Conservation (phyloP, 129 eudicot genomes). For the Calendula officinalis region DNA sequence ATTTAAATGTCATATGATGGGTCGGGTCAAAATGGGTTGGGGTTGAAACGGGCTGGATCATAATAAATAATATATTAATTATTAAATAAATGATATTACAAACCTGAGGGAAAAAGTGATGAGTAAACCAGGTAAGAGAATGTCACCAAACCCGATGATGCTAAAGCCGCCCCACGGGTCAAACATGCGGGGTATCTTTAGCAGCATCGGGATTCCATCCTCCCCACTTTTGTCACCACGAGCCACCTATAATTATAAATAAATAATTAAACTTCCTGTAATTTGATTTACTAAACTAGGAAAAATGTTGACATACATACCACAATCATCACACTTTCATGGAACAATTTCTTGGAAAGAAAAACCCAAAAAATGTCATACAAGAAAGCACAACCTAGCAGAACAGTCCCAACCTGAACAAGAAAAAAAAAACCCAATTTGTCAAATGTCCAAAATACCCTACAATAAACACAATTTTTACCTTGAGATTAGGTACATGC, state of each 20-base stretch:
- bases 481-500: constrained; percentile 92
- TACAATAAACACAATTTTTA: constrained; percentile 14
- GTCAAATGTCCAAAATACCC: constrained; percentile 4
- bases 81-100: not conserved
- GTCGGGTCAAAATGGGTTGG: constrained; percentile 1
- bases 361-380: constrained; percentile 95
- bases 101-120: constrained; percentile 79
- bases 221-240: constrained; percentile 89
- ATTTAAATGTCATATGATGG: not conserved
- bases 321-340: constrained; percentile 96
- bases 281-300: constrained; percentile 12
- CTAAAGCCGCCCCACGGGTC: constrained; percentile 97
- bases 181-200: constrained; percentile 83
- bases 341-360: constrained; percentile 67
- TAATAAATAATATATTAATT: not conserved
- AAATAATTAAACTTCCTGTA: not conserved
- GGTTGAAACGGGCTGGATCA: not conserved
- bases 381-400: constrained; percentile 74
- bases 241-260: constrained; percentile 55
- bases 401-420: constrained; percentile 74
- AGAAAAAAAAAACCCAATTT: constrained; percentile 15
- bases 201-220: constrained; percentile 92
- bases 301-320: constrained; percentile 47
- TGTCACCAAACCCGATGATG: constrained; percentile 89
- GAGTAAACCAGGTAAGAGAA: constrained; percentile 73